phyloP scores from a whole-genome alignment of 345 rosid species.

The Arabidopsis arenosa region DNA sequence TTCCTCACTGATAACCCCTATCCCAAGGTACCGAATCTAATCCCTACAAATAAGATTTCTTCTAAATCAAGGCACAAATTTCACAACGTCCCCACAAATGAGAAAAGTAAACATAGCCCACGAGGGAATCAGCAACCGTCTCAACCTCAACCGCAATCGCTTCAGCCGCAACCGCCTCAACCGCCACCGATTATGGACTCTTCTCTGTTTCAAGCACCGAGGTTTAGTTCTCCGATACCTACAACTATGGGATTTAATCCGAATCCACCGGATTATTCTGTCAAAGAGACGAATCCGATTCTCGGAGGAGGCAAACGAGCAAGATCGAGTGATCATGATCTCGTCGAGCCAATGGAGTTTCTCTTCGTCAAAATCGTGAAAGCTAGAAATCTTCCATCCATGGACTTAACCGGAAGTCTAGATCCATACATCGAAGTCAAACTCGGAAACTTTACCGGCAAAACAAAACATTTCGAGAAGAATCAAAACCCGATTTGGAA shows the following conservation, averaged over 20 bases:
- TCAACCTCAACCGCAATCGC: constrained; percentile 45
- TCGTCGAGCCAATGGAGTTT: constrained; percentile 89
- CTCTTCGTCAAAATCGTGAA: constrained; percentile 85
- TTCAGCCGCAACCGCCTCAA: constrained; percentile 37
- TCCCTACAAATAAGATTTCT: constrained; percentile 56
- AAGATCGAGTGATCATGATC: constrained; percentile 71
- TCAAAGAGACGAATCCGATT: constrained; percentile 86
- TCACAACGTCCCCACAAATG: constrained; percentile 22
- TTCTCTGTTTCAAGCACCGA: neutral
- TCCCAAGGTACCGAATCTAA: constrained; percentile 55
- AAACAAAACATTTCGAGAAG: constrained; percentile 74
- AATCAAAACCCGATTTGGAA: constrained; percentile 82
- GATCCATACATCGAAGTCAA: constrained; percentile 86
- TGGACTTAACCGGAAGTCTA: constrained; percentile 77
- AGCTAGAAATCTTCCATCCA: constrained; percentile 80
- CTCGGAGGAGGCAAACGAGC: constrained; percentile 80
- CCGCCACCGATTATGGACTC: constrained; percentile 33
- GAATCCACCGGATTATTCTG: constrained; percentile 64
- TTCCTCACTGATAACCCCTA: constrained; percentile 70
- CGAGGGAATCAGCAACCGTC: constrained; percentile 31
- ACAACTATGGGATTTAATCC: constrained; percentile 26
- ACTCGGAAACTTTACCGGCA: constrained; percentile 86
- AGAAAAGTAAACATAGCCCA: constrained; percentile 26
- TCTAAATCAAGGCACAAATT: constrained; percentile 28
- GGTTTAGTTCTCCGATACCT: constrained; percentile 12